Evolutionary conservation across 2,329 filamentous ascomycete species (phyloP), one percentile per base, ranked within the genome.

Genomic region (Colletotrichum plurivorum): DNA sequence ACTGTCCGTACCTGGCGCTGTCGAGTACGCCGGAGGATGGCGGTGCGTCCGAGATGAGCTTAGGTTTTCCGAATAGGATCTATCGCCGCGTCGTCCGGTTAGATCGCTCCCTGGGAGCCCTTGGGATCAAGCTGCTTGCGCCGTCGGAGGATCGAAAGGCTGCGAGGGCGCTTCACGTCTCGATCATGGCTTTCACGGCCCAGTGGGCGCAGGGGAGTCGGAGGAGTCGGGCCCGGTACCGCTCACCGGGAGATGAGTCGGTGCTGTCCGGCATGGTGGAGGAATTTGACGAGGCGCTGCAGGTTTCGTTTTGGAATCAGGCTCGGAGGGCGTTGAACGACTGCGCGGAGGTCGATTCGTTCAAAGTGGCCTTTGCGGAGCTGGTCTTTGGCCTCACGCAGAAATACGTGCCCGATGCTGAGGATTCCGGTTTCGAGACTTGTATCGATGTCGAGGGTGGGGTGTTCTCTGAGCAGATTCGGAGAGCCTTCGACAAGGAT

Each of bases 101-200:
- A 3, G 86, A 88, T 71, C 79, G 79, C 27, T 76, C 80, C 16
- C 81, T 83, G 5, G 78, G 80, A 16, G 72, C 78, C 1, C 78
- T 80, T 5, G 79, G 81, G 18, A 77, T 84, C 5, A 77, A 84
- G 31, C 76, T 76, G 1, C 74, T 87, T 1, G 83, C 78, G 3
- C 76, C 73, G 16, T 69, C 73, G 0, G 82, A 88, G 65, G 82
- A 85, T 49, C 78, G 77, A n/a, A 79, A 80, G 5, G 83, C 81
- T 31, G 79, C 80, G 1, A 82, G 78, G 59, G 85, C 85, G 2
- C 73, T 88, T 10, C 82, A 87, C 58, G 74, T 84, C 4, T 80
- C 81, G 3, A 85, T 87, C 55, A 84, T 87, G 78, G 83, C 86
- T 0, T 88, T 87, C 73, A 84, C 85, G 4, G 83, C 85, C 0